Evolutionary conservation across 78 protist genomes (phyloP), one percentile per base, ranked within the genome.

Genomic region (Dictyostelium intermedium): DNA sequence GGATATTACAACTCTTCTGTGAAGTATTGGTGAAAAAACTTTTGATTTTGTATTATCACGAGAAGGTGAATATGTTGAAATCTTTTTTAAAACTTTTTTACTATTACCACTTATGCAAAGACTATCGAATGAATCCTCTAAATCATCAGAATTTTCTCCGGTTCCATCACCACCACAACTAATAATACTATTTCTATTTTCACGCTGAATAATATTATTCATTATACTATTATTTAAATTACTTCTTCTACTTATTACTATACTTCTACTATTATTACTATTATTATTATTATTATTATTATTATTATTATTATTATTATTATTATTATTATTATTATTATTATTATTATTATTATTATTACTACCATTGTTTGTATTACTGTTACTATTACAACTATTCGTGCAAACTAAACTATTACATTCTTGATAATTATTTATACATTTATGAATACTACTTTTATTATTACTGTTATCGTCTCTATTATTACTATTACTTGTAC

Each of bases 381-480:
- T 72, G n/a, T 7, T 34, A 34, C 14, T 16, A 34, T 72, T 27
- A 72, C 45, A 72, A 34, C 32, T 27, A 72, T 23, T 72, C 20
- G 79, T 72, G 7, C 79, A 72, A 34, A 18, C 45, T 72, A 72
- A 72, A 72, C 79, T 72, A 72, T 77, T 41, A n/a, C 83, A 77
- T 39, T 41, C 47, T 77, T 41, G 60, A 41, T 41, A 77, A 41
- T 41, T 77, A 41, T 77, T 41, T 77, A 23, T 77, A 41, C 47
- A 41, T 41, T 41, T 77, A 35, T 77, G 43, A 8, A 27, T 74
- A 37, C 10, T 73, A 13, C 20, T 39, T 20, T 9, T 39, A 8
- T n/a, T 76, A n/a, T 9, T 9, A 37, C 16, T 39, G 18, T 37
- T 66, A 10, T 25, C 8, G 11, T 2, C 14, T 14, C 32, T 69